phyloP scores from a whole-genome alignment of 208 protist species.

The Wallacemonas sp. region DNA sequence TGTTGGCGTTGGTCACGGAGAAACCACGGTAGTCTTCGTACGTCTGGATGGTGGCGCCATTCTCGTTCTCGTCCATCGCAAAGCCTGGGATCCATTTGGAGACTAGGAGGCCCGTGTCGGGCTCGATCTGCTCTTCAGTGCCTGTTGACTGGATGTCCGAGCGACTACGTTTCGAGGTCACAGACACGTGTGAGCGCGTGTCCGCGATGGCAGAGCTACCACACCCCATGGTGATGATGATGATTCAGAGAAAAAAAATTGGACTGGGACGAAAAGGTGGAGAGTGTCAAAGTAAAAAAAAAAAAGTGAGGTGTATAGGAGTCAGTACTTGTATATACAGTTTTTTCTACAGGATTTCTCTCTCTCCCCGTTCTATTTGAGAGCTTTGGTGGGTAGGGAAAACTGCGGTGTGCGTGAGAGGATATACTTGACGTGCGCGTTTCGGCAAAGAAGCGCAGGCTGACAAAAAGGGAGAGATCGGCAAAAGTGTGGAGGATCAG shows the following conservation, averaged over 20 bases:
- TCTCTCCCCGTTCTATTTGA: too few species aligned
- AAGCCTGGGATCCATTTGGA: conserved; percentile 32
- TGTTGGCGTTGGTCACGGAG: conserved; percentile 42
- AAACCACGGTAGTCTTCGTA: conserved; percentile 70
- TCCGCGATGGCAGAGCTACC: conserved; percentile 15
- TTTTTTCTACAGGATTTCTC: too few species aligned
- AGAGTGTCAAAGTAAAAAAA: neutral
- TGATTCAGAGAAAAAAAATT: conserved; percentile 16
- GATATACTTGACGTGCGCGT: too few species aligned
- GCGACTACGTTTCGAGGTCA: neutral
- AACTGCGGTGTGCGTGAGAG: too few species aligned
- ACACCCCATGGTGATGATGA: conserved; percentile 33
- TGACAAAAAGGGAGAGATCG: too few species aligned
- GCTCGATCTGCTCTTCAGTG: conserved; percentile 6
- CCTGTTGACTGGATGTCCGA: neutral
- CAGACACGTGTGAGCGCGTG: neutral
- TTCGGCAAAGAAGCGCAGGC: too few species aligned
- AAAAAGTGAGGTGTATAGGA: too few species aligned
- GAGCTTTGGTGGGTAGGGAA: too few species aligned
- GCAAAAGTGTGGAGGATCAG: too few species aligned
- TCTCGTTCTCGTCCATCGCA: conserved; percentile 25
- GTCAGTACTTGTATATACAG: too few species aligned
- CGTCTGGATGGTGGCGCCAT: conserved; percentile 29
- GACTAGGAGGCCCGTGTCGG: conserved; percentile 1
- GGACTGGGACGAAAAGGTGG: neutral